Conservation (phyloP, 805 yeast species). For the Saturnispora mendoncae region DNA sequence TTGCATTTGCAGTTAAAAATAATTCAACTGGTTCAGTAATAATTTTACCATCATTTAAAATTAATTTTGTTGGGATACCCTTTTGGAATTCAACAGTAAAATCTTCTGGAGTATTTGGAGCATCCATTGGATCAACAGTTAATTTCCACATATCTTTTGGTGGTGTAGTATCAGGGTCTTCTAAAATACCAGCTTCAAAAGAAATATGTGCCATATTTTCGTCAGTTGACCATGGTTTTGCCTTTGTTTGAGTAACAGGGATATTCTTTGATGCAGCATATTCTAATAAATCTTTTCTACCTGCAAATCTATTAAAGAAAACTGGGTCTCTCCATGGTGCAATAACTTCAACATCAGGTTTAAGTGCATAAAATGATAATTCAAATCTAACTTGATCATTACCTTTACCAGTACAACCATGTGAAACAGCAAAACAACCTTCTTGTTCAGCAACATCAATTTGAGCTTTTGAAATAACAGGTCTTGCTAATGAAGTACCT, state of each 20-base stretch:
- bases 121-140: conserved; percentile 91
- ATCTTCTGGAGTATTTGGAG: conserved; percentile 90
- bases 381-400: conserved; percentile 99
- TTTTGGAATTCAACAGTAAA: conserved; percentile 71
- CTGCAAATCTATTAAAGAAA: conserved; percentile 92
- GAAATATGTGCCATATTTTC: conserved; percentile 99
- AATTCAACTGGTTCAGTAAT: conserved; percentile 87
- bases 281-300: conserved; percentile 91
- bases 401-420: conserved; percentile 99
- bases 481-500: conserved; percentile 98
- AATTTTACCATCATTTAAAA: conserved; percentile 45
- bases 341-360: conserved; percentile 93
- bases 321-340: conserved; percentile 99
- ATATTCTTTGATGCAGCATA: conserved; percentile 89
- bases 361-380: conserved; percentile 91
- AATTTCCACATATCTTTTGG: conserved; percentile 99
- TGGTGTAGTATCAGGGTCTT: conserved; percentile 97
- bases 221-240: conserved; percentile 99
- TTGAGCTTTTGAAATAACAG: conserved; percentile 97
- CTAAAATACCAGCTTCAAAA: conserved; percentile 98
- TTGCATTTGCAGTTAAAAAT: conserved; percentile 84
- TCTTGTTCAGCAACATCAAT: conserved; percentile 93
- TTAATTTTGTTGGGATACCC: conserved; percentile 82
- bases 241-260: conserved; percentile 94
- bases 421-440: conserved; percentile 97